Evolutionary conservation across 768 basidiomycete species (phyloP).

Genomic region (Mycena vulgaris): DNA sequence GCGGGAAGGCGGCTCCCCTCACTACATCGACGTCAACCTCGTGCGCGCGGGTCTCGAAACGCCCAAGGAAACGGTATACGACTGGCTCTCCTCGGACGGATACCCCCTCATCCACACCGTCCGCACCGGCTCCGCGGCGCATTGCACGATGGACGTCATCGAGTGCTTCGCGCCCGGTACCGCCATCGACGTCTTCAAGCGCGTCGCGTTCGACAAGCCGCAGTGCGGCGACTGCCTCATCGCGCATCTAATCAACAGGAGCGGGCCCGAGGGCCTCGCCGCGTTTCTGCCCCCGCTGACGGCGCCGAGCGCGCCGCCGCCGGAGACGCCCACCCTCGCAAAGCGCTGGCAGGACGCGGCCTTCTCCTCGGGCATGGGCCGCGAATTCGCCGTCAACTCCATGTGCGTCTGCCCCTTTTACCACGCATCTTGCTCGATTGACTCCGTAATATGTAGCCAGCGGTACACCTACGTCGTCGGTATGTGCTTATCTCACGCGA

Average conservation of each 20-base stretch:
- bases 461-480: conserved; percentile 36
- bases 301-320: background rate
- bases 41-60: conserved; percentile 2
- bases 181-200: conserved; percentile 25
- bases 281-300: conserved; percentile 33
- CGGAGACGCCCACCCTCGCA: background rate
- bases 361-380: conserved; percentile 21
- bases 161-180: conserved; percentile 12
- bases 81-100: conserved; percentile 33
- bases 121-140: background rate
- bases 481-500: background rate
- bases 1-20: conserved; percentile 25
- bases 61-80: conserved; percentile 32
- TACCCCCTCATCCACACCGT: conserved; percentile 32
- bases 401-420: conserved; percentile 19
- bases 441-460: conserved; percentile 15
- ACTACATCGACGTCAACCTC: conserved; percentile 20
- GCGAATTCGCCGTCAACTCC: conserved; percentile 18
- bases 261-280: conserved; percentile 23
- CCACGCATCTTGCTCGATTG: background rate
- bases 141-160: conserved; percentile 24
- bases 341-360: conserved; percentile 30
- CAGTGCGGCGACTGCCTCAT: conserved; percentile 39
- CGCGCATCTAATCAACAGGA: conserved; percentile 30
- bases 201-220: conserved; percentile 36